Evolutionary conservation across 2,329 filamentous ascomycete genomes (phyloP).

Genomic region (Apiospora arundinis): DNA sequence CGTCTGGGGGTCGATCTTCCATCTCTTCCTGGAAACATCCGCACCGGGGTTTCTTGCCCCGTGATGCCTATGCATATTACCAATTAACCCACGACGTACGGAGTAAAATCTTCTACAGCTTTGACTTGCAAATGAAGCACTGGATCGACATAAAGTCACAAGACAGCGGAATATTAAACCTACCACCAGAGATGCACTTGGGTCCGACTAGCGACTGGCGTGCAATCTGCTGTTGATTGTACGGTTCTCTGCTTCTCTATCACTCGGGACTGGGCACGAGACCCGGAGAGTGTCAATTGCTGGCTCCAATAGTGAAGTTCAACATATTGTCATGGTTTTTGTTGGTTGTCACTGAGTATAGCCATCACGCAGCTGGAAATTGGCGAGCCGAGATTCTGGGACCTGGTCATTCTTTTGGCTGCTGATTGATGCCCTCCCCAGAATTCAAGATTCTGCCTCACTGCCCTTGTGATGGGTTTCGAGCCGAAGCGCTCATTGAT

Average conservation of each 20-base stretch:
- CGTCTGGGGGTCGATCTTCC: not conserved
- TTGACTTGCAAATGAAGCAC: not conserved
- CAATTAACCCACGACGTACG: not conserved
- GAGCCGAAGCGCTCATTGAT: not conserved
- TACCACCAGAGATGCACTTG: constrained; percentile 5
- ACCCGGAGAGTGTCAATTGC: constrained; percentile 8
- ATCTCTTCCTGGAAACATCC: not conserved
- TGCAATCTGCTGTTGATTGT: not conserved
- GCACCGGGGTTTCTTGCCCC: not conserved
- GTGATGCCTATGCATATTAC: not conserved
- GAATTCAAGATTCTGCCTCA: not conserved
- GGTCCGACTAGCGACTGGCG: not conserved
- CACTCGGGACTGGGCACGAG: not conserved
- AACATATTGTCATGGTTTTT: not conserved
- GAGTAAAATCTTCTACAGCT: not conserved
- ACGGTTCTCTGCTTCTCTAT: not conserved
- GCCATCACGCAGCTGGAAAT: not conserved
- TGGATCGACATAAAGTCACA: not conserved
- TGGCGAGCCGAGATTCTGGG: not conserved
- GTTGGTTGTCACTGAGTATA: not conserved
- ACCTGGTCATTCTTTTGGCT: not conserved
- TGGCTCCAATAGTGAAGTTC: not conserved
- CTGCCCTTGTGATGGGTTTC: not conserved
- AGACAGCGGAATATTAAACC: not conserved
- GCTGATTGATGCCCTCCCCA: not conserved